Base-by-base conservation (phyloP, 495 filamentous ascomycete species). In the Penicillium subrubescens region DNA sequence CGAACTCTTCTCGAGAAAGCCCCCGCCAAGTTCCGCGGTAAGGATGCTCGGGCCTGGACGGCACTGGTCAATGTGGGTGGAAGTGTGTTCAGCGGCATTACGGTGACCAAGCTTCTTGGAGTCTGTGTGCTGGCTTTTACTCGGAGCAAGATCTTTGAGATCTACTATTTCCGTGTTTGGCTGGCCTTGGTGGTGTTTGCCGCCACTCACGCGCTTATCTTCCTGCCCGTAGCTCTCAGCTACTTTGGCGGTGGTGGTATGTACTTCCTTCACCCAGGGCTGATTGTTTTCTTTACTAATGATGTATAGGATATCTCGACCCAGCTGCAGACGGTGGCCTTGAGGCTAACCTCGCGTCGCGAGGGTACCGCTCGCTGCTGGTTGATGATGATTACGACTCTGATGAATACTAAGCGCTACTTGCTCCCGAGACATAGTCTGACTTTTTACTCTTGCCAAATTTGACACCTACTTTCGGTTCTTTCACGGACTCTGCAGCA, bases 121-220 rank as follows among this genome's bases (percentile, higher is more conserved):
- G 96, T 99, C 3, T 89, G 84, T 54, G 95, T 99, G 44, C 82
- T 99, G 15, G 95, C 94, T 0, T 98, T 96, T 66, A 99, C 95
- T 8, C 79, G 91, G 27, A 96, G 92, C 76, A 98, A 97, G 86
- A 98, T 99, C 74, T 99, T 99, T 72, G 96, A 98, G 82, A 91
- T 98, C 59, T 99, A 98, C 76, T 99, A 98, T 75, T 99, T 99
- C 80, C 83, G 95, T 8, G 90, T 99, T 39, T 99, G 95, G 95
- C 73, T 97, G 23, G 90, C 94, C 50, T 82, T 99, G 63, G 92
- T 98, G 41, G 66, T 93, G 23, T 92, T 96, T 64, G 96, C 92
- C n/a, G 92, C 92, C 23, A 81, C 85, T 0, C 95, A 99, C 74
- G 92, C 94, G 12, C 82, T 99, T 17, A 84, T 99, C 3, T 96